phyloP scores from a whole-genome alignment of 495 filamentous ascomycete genomes.

The Trichocladium uniseriatum region DNA sequence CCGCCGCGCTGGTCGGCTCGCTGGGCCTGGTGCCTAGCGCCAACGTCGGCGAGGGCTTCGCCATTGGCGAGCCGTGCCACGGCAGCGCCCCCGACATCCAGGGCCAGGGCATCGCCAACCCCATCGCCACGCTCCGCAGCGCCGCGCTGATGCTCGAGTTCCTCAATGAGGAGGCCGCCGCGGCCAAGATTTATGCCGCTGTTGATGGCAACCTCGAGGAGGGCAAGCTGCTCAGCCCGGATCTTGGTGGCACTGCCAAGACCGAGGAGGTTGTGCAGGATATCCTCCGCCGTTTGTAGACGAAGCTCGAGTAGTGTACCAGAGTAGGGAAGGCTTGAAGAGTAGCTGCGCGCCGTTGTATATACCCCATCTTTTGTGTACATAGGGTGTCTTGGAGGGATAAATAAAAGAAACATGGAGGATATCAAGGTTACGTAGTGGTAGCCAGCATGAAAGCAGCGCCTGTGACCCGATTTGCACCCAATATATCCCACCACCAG shows the following conservation, averaged over 20 bases:
- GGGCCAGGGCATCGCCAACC: slow-evolving; percentile 87
- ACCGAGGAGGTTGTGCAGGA: slow-evolving; percentile 87
- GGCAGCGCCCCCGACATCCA: slow-evolving; percentile 92
- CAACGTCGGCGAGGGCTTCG: slow-evolving; percentile 91
- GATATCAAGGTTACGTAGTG: no score
- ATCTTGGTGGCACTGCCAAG: slow-evolving; percentile 80
- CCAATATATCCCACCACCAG: no score
- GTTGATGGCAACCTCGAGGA: slow-evolving; percentile 89
- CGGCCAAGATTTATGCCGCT: slow-evolving; percentile 78
- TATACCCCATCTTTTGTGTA: slow-evolving; percentile 16
- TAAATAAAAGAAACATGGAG: slow-evolving; percentile 11
- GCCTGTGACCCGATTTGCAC: no score
- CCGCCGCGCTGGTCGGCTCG: slow-evolving; percentile 88
- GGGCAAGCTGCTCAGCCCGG: slow-evolving; percentile 71
- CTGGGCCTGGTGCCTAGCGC: slow-evolving; percentile 90
- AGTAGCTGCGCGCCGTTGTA: not conserved
- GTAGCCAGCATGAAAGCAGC: no score
- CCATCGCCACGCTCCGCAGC: slow-evolving; percentile 87
- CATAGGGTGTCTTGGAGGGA: slow-evolving; percentile 8
- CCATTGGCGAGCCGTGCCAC: slow-evolving; percentile 97
- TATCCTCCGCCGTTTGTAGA: slow-evolving; percentile 73
- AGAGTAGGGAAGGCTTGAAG: not conserved
- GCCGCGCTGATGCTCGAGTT: slow-evolving; percentile 96
- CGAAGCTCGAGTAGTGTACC: not conserved
- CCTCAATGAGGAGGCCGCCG: slow-evolving; percentile 72